Evolutionary conservation across 176 grass and related monocot species (phyloP).

Genomic region (Saccharum officinarum): DNA sequence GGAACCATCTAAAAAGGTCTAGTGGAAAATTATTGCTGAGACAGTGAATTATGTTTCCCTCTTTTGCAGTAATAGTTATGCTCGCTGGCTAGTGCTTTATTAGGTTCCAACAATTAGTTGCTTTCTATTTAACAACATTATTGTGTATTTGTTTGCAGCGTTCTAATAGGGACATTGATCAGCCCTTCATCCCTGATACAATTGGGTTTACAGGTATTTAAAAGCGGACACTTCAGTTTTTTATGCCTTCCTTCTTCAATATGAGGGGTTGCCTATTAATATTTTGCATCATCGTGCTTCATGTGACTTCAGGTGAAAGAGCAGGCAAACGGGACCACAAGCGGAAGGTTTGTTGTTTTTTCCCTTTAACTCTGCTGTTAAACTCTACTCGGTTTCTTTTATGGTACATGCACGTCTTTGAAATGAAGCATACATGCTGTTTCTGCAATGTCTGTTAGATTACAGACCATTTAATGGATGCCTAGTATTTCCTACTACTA

Average conservation of each 20-base stretch:
- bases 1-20: not conserved
- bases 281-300: constrained; percentile 23
- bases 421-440: not conserved
- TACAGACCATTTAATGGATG: not conserved
- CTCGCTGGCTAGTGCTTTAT: not conserved
- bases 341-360: constrained; percentile 73
- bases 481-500: not conserved
- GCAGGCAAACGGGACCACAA: constrained; percentile 87
- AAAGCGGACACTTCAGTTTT: not conserved
- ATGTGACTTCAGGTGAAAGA: constrained; percentile 71
- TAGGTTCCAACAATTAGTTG: not conserved
- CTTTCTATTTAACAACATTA: constrained; percentile 26
- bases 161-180: constrained; percentile 81
- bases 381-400: constrained; percentile 4
- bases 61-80: constrained; percentile 5
- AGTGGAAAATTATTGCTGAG: constrained; percentile 4
- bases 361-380: not conserved
- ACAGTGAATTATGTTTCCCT: not conserved
- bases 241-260: not conserved
- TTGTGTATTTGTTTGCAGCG: constrained; percentile 60
- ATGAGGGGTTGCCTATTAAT: constrained; percentile 4
- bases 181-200: constrained; percentile 63
- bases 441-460: not conserved
- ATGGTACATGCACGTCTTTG: not conserved
- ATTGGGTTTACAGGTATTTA: constrained; percentile 83